Evolutionary conservation across 129 eudicot species (phyloP), one percentile per base, ranked within the genome.

Genomic region (Apium graveolens): DNA sequence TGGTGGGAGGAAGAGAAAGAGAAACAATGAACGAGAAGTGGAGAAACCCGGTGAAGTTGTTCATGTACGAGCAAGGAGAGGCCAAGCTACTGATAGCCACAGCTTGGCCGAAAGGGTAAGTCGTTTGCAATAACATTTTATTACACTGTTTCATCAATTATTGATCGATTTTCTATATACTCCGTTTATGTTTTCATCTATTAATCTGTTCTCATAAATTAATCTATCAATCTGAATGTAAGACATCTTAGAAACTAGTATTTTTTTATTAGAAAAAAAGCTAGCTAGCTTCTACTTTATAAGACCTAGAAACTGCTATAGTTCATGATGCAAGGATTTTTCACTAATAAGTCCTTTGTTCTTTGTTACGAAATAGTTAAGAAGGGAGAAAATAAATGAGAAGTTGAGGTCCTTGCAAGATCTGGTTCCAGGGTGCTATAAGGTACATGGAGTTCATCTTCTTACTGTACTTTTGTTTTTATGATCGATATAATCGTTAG

Each of bases 1-100:
- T 81, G 88, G 85, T 51, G 89, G 91, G 80, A 94, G 80, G 78
- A 91, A 86, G 88, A 91, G 96, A 80, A 90, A 88, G 83, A 86
- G 87, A 78, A 87, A 53, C 66, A 78, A 55, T 26, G 88, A 85
- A 57, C 65, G 80, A 49, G 82, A 81, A 73, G 77, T 26, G 60
- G 88, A 91, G 88, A 90, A 91, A 69, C 90, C 90, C 46, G 84
- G 88, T 83, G 96, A 94, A 81, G 98, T 94, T 70, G 93, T 94
- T 86, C 98, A 94, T 91, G 98, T 94, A 27, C 88, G 98, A 81
- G 98, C 98, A 80, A 88, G 88, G 86, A 89, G 98, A 84, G 98
- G 98, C 71, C 97, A 94, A 84, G 98, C 98, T 77, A 94, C 98
- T 53, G 98, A 94, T 83, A 94, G 98, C 80, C 98, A 94, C 84